phyloP scores from a whole-genome alignment of 495 filamentous ascomycete species.

The Aspergillus homomorphus region DNA sequence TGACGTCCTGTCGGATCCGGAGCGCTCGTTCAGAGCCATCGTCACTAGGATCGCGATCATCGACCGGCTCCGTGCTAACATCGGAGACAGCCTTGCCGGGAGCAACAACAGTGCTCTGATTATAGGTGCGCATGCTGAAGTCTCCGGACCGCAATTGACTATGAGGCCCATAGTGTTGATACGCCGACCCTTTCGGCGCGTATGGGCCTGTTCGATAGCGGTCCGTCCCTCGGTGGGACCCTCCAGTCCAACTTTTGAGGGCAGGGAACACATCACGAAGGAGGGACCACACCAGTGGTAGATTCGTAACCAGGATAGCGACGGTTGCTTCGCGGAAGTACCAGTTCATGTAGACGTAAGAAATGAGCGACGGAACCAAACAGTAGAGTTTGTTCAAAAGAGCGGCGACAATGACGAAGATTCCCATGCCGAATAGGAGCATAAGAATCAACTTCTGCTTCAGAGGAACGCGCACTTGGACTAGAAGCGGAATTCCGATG shows the following conservation, averaged over 20 bases:
- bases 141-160: constrained; percentile 36
- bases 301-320: constrained; percentile 61
- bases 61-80: constrained; percentile 27
- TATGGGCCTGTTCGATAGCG: constrained; percentile 40
- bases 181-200: constrained; percentile 33
- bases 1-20: constrained; percentile 46
- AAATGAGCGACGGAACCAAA: constrained; percentile 49
- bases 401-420: constrained; percentile 66
- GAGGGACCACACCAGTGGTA: constrained; percentile 64
- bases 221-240: constrained; percentile 36
- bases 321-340: constrained; percentile 68
- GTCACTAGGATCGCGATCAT: constrained; percentile 36
- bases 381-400: constrained; percentile 67
- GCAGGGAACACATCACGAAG: constrained; percentile 57
- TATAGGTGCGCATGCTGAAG: constrained; percentile 35
- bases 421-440: constrained; percentile 53
- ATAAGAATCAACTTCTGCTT: constrained; percentile 57
- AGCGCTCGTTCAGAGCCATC: constrained; percentile 43
- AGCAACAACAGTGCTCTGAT: constrained; percentile 27
- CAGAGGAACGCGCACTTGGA: constrained; percentile 54
- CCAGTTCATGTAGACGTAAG: constrained; percentile 63
- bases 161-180: constrained; percentile 31
- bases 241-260: constrained; percentile 47
- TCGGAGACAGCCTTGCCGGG: constrained; percentile 35
- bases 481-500: constrained; percentile 60